Conservation (phyloP, 1,284 basidiomycete genomes). For the Cerioporus squamosus region DNA sequence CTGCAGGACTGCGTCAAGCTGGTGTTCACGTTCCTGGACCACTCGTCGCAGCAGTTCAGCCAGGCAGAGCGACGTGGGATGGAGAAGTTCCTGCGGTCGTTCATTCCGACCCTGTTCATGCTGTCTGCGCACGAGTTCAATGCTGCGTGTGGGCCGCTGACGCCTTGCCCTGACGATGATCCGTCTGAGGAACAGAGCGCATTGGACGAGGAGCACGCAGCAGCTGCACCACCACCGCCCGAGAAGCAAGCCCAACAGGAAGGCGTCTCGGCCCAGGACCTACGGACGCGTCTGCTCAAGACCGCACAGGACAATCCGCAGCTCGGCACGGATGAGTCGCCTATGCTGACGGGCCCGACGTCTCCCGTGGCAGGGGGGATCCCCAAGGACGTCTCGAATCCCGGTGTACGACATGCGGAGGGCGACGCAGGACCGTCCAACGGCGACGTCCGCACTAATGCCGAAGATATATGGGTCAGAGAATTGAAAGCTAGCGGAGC, state of each 20-base stretch:
- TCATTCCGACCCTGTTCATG: constrained; percentile 86
- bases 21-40: constrained; percentile 90
- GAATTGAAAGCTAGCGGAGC: constrained; percentile 38
- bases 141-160: constrained; percentile 66
- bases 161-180: constrained; percentile 42
- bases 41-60: constrained; percentile 77
- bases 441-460: constrained; percentile 30
- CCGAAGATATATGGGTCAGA: constrained; percentile 64
- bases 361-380: constrained; percentile 28
- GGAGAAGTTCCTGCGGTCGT: constrained; percentile 85
- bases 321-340: constrained; percentile 29
- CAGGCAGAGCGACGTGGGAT: constrained; percentile 81
- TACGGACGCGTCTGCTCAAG: constrained; percentile 80
- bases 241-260: constrained; percentile 34
- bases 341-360: constrained; percentile 27
- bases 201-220: constrained; percentile 36
- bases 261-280: constrained; percentile 67
- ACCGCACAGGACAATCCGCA: constrained; percentile 62
- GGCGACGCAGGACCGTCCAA: constrained; percentile 1
- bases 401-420: constrained; percentile 1
- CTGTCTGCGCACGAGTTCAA: constrained; percentile 81
- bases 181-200: constrained; percentile 42
- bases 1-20: constrained; percentile 91
- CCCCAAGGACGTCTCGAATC: constrained; percentile 5
- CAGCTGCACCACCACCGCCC: constrained; percentile 7